Base-by-base conservation (phyloP, 108 stramenopile genomes). In the Schizochytrium sp. region DNA sequence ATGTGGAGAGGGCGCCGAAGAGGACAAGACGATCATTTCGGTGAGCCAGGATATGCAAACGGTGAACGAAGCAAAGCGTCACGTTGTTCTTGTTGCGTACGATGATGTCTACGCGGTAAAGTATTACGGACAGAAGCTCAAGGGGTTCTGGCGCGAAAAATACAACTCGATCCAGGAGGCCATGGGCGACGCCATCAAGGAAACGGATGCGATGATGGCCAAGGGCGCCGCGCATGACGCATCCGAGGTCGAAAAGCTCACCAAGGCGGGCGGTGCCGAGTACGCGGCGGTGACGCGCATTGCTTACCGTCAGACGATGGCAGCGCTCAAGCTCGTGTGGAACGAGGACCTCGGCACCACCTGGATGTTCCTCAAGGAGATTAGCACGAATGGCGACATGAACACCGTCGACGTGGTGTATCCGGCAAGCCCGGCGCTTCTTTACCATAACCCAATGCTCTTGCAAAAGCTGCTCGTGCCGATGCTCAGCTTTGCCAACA, bases 361-460 rank as follows among this genome's bases (percentile, higher is more conserved):
- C 6, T 89, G 88, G 88, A 44, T 48, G 60, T 72, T 72, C 5
- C 72, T 89, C 72, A 89, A 89, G 88, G 88, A 89, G 57, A 89
- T 89, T 5, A 57, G 53, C 88, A 57, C 72, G 5, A 71, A 72
- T 29, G 72, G 72, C 16, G 88, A 89, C 72, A 63, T 72, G 21
- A 48, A 51, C 53, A 89, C 88, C 6, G 72, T 72, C 34, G 88
- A 89, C 72, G 88, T 89, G 8, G 71, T 89, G 41, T 89, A 72
- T 43, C 88, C 88, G 14, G 88, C 88, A 4, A 23, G 25, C 16
- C 63, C 63, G 8, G 63, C 18, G 25, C 63, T 69, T 18, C 6
- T 69, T 12, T 69, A 69, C 63, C 63, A 69, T 18, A 69, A 69
- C 4, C 88, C 88, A 5, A 41, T 57, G 53, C 72, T 51, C 72